Percentiles rank a stretch among this genome's conserved stretches.
These are phyloP conservation scores for Lentinula raphanica DNA, from an alignment of 768 basidiomycete genomes.

Conservation along the genomic window DNA sequence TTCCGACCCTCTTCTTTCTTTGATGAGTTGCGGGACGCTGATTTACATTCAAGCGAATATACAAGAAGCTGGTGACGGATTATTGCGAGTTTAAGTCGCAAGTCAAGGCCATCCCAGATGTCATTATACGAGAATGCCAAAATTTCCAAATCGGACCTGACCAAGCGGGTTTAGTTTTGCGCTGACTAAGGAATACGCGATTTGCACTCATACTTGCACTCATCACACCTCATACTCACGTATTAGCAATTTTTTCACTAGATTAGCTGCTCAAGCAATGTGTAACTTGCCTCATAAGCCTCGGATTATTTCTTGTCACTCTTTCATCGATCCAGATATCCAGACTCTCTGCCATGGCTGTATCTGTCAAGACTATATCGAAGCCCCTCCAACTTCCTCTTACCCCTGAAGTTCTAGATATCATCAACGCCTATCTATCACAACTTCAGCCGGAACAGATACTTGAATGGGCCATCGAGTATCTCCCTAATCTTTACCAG, in stretches of 20 bases:
- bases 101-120: no score
- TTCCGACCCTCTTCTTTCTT: no score
- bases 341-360: neutral
- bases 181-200: conserved; percentile 4
- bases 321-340: neutral
- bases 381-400: conserved; percentile 54
- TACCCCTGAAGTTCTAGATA: conserved; percentile 48
- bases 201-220: neutral
- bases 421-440: conserved; percentile 72
- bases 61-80: no score
- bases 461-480: conserved; percentile 75
- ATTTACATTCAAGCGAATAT: no score
- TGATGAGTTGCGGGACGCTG: no score
- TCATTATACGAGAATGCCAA: no score
- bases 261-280: neutral
- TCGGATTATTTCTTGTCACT: neutral
- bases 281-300: neutral
- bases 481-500: conserved; percentile 80
- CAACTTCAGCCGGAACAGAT: conserved; percentile 77
- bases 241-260: neutral
- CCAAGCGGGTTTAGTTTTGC: neutral
- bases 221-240: conserved; percentile 2
- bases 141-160: neutral
- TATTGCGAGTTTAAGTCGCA: no score
- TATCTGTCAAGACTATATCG: conserved; percentile 9